Evolutionary conservation across 1,284 basidiomycete genomes (phyloP).

Genomic region (Ganoderma leucocontextum): DNA sequence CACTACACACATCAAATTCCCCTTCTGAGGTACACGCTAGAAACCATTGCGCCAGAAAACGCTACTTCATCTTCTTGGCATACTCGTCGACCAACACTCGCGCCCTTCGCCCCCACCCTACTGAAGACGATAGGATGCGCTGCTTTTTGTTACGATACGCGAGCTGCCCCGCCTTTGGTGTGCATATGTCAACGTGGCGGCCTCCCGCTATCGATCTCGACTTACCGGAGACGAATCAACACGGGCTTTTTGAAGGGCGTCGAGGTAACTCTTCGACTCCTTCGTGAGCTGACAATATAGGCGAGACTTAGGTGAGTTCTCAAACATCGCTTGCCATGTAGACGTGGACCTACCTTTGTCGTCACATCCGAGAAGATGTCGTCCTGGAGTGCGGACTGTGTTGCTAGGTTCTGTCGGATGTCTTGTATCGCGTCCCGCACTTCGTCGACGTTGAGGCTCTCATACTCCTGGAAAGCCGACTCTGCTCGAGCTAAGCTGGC

Average conservation of each 20-base stretch:
- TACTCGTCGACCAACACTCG: neutral
- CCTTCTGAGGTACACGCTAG: no score
- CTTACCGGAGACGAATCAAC: neutral
- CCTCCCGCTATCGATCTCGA: neutral
- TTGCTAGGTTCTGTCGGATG: neutral
- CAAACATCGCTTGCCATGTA: neutral
- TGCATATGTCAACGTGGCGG: neutral
- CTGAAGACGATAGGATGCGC: neutral
- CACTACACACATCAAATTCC: no score
- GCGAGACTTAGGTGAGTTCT: neutral
- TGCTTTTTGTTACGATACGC: neutral
- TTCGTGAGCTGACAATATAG: neutral
- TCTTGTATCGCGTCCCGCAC: neutral
- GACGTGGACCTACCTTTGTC: neutral
- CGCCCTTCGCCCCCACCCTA: neutral
- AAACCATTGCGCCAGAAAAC: neutral
- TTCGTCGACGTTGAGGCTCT: neutral
- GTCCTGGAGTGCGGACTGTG: neutral
- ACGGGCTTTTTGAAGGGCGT: neutral
- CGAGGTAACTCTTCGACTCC: neutral
- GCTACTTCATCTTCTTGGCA: neutral
- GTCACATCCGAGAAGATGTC: neutral
- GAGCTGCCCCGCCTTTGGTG: neutral
- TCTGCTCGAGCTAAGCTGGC: neutral
- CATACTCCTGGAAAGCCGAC: neutral